Percentiles rank a stretch among this genome's conserved stretches.
Conservation (phyloP, 2,329 filamentous ascomycete genomes). For the Diaporthe sp. region DNA sequence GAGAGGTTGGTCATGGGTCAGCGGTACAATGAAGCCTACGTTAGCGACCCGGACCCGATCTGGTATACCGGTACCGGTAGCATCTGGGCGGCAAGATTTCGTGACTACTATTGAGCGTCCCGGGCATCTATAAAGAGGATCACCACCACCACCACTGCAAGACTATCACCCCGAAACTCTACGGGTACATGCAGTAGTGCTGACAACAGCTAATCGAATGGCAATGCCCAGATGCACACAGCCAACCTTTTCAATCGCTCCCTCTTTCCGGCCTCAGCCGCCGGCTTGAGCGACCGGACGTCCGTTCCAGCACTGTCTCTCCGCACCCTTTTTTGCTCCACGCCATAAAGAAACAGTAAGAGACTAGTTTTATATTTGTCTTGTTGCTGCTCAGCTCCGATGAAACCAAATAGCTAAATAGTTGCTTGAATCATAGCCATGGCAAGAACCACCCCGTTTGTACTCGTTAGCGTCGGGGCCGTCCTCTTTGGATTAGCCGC, state of each 20-base stretch:
- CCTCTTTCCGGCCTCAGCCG: background rate
- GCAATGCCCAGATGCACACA: background rate
- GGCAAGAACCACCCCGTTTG: background rate
- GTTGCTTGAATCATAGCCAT: background rate
- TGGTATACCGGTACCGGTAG: background rate
- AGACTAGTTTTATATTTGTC: background rate
- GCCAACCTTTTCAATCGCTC: background rate
- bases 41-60: background rate
- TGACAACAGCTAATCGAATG: background rate
- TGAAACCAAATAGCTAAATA: too few species aligned
- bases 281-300: background rate
- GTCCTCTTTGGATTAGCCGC: constrained; percentile 20
- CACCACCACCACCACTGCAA: too few species aligned
- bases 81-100: background rate
- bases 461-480: constrained; percentile 21
- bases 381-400: background rate
- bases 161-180: background rate
- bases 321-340: background rate
- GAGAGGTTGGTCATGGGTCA: background rate
- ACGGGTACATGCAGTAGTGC: background rate
- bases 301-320: background rate
- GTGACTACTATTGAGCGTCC: background rate
- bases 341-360: background rate
- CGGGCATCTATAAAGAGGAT: too few species aligned
- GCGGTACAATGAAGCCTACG: background rate